Percentiles rank a stretch among this genome's conserved stretches.
These are phyloP conservation scores for Pseudevernia furfuracea DNA, from an alignment of 495 filamentous ascomycete species.

Conservation along the genomic window DNA sequence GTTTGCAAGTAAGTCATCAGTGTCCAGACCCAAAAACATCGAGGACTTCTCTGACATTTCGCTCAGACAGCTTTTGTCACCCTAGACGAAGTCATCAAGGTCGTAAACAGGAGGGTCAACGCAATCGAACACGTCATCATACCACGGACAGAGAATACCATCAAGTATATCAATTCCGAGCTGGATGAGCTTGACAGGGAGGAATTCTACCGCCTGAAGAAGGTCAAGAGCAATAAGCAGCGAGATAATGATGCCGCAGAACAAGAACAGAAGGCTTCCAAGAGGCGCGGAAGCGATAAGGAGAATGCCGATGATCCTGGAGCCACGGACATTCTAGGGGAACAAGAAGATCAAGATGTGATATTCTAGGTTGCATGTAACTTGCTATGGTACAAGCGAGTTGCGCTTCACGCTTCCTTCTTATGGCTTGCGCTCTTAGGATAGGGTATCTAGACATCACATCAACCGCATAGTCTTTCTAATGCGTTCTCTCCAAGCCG, in stretches of 20 bases:
- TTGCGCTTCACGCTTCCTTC: background rate
- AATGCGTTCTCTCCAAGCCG: no score
- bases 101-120: conserved; percentile 96
- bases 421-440: background rate
- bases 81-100: conserved; percentile 97
- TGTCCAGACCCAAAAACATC: background rate
- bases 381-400: background rate
- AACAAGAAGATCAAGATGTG: conserved; percentile 85
- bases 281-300: conserved; percentile 37
- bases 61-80: conserved; percentile 89
- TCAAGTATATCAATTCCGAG: conserved; percentile 99
- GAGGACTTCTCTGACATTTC: background rate
- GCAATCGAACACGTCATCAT: conserved; percentile 99
- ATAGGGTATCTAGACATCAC: background rate
- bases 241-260: conserved; percentile 50
- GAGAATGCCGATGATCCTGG: conserved; percentile 41
- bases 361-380: conserved; percentile 62
- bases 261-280: conserved; percentile 26
- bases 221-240: conserved; percentile 91
- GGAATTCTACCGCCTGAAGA: conserved; percentile 97
- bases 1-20: conserved; percentile 58
- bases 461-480: background rate
- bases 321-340: conserved; percentile 64
- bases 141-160: conserved; percentile 94
- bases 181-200: conserved; percentile 96